Evolutionary conservation across 1,284 basidiomycete species (phyloP).

Genomic region (Trichosporon asahii): DNA sequence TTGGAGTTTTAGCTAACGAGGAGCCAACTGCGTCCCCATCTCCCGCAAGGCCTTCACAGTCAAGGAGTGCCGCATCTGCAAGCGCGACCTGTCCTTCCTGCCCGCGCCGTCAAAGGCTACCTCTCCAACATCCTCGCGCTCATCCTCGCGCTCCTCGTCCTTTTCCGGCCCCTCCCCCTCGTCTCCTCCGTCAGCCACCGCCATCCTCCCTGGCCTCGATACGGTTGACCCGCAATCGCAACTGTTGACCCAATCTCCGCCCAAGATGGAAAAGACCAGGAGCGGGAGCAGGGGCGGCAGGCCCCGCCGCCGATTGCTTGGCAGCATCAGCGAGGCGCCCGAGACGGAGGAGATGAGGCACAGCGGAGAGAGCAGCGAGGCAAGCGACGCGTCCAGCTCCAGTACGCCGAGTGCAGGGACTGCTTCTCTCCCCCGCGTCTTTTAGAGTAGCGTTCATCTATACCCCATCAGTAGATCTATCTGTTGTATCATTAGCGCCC

Average conservation of each 20-base stretch:
- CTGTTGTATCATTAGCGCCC: background rate
- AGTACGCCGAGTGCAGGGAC: background rate
- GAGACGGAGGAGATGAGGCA: background rate
- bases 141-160: background rate
- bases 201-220: background rate
- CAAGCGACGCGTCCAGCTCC: background rate
- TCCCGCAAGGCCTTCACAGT: slow-evolving; percentile 5
- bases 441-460: background rate
- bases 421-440: background rate
- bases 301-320: background rate
- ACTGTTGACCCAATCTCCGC: background rate
- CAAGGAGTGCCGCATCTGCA: slow-evolving; percentile 6
- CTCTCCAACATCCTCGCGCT: background rate
- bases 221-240: background rate
- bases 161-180: background rate
- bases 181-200: background rate
- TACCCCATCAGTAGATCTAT: background rate
- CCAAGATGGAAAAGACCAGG: background rate
- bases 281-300: background rate
- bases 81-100: slow-evolving; percentile 8
- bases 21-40: background rate
- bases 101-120: background rate
- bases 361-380: background rate
- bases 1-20: no score
- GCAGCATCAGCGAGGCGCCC: background rate